A percentile compares a stretch with the other conserved stretches of the same genome.
Conservation (phyloP, 768 basidiomycete species). For the Agrocybe praecox region DNA sequence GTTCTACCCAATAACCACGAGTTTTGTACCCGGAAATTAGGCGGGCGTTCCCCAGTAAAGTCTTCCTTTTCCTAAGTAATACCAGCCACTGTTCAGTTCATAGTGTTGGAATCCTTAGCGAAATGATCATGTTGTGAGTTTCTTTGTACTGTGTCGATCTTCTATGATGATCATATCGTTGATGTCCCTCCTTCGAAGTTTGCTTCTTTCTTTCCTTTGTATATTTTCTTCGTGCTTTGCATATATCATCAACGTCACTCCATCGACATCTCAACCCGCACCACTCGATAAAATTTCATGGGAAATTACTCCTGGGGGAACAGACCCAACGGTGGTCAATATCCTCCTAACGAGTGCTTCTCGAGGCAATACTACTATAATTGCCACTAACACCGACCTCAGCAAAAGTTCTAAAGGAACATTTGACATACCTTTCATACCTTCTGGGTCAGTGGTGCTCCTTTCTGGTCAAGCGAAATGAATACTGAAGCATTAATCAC, state of each 20-base stretch:
- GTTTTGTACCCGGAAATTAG: too few relatives aligned
- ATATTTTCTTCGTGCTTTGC: neutral
- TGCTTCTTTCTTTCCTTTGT: neutral
- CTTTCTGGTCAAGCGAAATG: too few relatives aligned
- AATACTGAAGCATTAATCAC: too few relatives aligned
- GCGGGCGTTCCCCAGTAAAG: too few relatives aligned
- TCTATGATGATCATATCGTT: neutral
- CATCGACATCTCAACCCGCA: neutral
- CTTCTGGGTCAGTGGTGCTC: neutral
- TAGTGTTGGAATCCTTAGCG: too few relatives aligned
- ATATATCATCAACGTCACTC: neutral
- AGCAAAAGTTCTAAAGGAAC: neutral
- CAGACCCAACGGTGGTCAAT: neutral
- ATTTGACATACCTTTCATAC: neutral
- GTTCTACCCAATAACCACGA: too few relatives aligned
- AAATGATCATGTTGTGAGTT: neutral
- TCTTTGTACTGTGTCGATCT: neutral
- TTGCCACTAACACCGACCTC: neutral
- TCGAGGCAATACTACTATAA: neutral
- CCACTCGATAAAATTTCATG: neutral
- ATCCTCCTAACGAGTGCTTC: neutral
- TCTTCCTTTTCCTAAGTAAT: too few relatives aligned
- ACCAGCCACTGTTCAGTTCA: too few relatives aligned
- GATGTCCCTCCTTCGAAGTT: neutral
- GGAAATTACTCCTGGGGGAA: neutral